These are phyloP conservation scores for Apiospora saccharicola DNA, from an alignment of 2,329 filamentous ascomycete species.

Conservation along the genomic window DNA sequence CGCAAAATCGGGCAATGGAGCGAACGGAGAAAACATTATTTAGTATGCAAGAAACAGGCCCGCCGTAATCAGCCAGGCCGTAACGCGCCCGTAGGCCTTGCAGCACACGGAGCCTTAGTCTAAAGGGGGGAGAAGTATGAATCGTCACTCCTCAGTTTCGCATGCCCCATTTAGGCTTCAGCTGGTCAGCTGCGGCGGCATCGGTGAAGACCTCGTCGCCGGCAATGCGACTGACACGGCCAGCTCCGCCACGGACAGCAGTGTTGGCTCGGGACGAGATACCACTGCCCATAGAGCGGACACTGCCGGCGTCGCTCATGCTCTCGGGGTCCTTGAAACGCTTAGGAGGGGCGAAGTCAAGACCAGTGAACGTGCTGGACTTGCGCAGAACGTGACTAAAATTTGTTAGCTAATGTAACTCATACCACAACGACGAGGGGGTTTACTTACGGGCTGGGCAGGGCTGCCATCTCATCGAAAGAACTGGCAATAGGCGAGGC, in stretches of 20 bases:
- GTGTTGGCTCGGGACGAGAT: constrained; percentile 74
- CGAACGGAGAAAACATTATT: constrained; percentile 22
- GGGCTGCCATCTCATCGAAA: constrained; percentile 83
- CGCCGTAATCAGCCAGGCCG: background rate
- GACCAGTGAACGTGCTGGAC: constrained; percentile 77
- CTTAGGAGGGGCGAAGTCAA: constrained; percentile 83
- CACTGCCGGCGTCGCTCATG: constrained; percentile 72
- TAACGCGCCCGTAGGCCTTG: background rate
- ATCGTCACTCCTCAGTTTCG: constrained; percentile 45
- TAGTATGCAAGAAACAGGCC: constrained; percentile 10
- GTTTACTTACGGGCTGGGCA: constrained; percentile 87
- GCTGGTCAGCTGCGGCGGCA: constrained; percentile 67
- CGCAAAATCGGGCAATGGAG: constrained; percentile 11
- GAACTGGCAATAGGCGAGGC: constrained; percentile 82
- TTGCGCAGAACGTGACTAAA: constrained; percentile 75
- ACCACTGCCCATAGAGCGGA: constrained; percentile 77
- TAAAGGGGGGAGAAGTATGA: background rate
- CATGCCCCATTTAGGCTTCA: constrained; percentile 68
- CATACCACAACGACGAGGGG: background rate
- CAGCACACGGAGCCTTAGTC: background rate
- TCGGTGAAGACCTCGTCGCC: constrained; percentile 81
- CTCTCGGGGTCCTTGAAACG: constrained; percentile 71
- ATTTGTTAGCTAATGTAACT: constrained; percentile 34
- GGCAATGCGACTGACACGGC: constrained; percentile 85
- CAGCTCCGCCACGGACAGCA: constrained; percentile 82